phyloP scores from a whole-genome alignment of 2,329 filamentous ascomycete genomes.

The Aspergillus niger region DNA sequence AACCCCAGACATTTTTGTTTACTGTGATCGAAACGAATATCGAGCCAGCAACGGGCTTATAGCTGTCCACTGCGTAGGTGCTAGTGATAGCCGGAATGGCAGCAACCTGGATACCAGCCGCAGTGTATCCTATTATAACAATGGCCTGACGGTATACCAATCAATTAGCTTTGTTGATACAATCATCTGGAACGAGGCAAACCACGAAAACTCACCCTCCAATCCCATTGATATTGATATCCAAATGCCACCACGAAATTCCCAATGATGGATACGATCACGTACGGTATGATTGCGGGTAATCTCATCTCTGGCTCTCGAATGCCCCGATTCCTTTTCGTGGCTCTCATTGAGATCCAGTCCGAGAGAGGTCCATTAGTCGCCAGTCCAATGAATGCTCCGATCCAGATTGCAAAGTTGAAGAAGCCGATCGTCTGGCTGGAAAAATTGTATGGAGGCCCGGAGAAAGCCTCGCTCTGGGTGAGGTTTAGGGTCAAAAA shows the following conservation, averaged over 20 bases:
- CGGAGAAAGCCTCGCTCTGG: conserved; percentile 56
- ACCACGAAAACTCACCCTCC: conserved; percentile 44
- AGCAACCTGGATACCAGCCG: conserved; percentile 60
- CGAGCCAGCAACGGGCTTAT: conserved; percentile 63
- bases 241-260: conserved; percentile 60
- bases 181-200: background rate
- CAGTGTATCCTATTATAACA: conserved; percentile 61
- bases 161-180: background rate
- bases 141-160: conserved; percentile 35
- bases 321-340: conserved; percentile 56
- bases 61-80: conserved; percentile 63
- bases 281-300: conserved; percentile 59
- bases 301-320: conserved; percentile 62
- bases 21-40: conserved; percentile 64
- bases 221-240: conserved; percentile 56
- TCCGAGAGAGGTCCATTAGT: conserved; percentile 60
- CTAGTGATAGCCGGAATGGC: conserved; percentile 61
- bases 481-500: conserved; percentile 66
- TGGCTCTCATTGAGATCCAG: conserved; percentile 59
- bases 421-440: conserved; percentile 56
- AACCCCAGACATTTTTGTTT: conserved; percentile 66
- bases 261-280: conserved; percentile 59
- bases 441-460: conserved; percentile 58
- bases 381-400: conserved; percentile 56
- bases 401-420: conserved; percentile 60